Conservation (phyloP, 2,329 filamentous ascomycete genomes). For the Colletotrichum aenigma region DNA sequence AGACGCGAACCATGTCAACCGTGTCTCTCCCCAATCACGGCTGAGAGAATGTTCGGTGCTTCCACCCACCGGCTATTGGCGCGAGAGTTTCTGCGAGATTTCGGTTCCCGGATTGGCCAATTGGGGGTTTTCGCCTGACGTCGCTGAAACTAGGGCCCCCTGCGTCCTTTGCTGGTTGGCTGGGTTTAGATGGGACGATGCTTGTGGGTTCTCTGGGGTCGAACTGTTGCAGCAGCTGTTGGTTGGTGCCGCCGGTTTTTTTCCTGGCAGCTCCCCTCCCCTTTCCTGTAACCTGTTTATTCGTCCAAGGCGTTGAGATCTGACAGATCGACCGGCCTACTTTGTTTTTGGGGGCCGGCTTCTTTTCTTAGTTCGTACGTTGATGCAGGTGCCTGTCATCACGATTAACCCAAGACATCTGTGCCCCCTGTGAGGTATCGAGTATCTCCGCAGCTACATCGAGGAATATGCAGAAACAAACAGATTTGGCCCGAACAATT, state of each 20-base stretch:
- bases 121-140: background rate
- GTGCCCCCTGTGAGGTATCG: background rate
- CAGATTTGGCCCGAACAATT: background rate
- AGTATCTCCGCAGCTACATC: background rate
- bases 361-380: background rate
- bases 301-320: background rate
- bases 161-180: background rate
- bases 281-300: background rate
- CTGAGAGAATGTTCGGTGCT: background rate
- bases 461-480: background rate
- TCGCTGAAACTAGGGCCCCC: conserved; percentile 1
- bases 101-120: background rate
- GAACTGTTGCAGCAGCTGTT: background rate
- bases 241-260: background rate
- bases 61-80: conserved; percentile 8
- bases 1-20: background rate
- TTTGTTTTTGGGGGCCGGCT: background rate
- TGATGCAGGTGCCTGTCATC: background rate
- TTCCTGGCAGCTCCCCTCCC: background rate
- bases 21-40: background rate
- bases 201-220: conserved; percentile 8
- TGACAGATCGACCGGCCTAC: background rate
- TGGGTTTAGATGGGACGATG: background rate
- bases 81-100: conserved; percentile 18
- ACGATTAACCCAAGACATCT: background rate